Conservation (phyloP, 2,329 filamentous ascomycete species). For the Didymella segeticola region DNA sequence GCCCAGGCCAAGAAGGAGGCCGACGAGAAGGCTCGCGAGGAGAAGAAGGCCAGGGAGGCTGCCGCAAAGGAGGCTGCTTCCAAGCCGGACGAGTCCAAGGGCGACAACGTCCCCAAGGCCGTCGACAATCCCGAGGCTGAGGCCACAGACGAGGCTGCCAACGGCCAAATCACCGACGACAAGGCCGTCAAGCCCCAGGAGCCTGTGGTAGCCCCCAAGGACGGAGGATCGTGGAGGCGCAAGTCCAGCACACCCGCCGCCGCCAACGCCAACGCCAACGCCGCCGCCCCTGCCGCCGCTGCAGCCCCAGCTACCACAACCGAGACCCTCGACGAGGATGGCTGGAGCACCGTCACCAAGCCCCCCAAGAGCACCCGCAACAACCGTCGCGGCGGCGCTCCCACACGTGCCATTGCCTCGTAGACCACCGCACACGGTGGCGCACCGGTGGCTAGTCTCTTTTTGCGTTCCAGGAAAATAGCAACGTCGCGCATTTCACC, state of each 20-base stretch:
- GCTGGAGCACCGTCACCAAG: slow-evolving; percentile 60
- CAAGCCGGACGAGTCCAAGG: slow-evolving; percentile 41
- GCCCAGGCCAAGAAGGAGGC: slow-evolving; percentile 84
- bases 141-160: slow-evolving; percentile 56
- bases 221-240: slow-evolving; percentile 50
- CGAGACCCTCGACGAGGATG: slow-evolving; percentile 58
- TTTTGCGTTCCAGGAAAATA: slow-evolving; percentile 33
- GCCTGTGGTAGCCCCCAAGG: slow-evolving; percentile 54
- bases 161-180: slow-evolving; percentile 58
- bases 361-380: slow-evolving; percentile 49
- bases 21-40: slow-evolving; percentile 83
- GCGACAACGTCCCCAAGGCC: slow-evolving; percentile 10
- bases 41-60: slow-evolving; percentile 62
- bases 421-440: slow-evolving; percentile 29
- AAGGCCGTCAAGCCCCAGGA: slow-evolving; percentile 65
- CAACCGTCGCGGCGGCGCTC: slow-evolving; percentile 50
- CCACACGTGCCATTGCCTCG: slow-evolving; percentile 56
- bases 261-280: slow-evolving; percentile 38
- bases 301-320: slow-evolving; percentile 49
- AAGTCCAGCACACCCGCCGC: slow-evolving; percentile 42
- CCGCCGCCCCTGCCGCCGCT: neutral
- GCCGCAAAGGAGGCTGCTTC: slow-evolving; percentile 52
- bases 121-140: slow-evolving; percentile 53
- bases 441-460: slow-evolving; percentile 15
- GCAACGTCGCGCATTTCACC: slow-evolving; percentile 35